These are phyloP conservation scores for Diaporthe longicolla DNA, from an alignment of 2,329 filamentous ascomycete genomes.

Conservation along the genomic window DNA sequence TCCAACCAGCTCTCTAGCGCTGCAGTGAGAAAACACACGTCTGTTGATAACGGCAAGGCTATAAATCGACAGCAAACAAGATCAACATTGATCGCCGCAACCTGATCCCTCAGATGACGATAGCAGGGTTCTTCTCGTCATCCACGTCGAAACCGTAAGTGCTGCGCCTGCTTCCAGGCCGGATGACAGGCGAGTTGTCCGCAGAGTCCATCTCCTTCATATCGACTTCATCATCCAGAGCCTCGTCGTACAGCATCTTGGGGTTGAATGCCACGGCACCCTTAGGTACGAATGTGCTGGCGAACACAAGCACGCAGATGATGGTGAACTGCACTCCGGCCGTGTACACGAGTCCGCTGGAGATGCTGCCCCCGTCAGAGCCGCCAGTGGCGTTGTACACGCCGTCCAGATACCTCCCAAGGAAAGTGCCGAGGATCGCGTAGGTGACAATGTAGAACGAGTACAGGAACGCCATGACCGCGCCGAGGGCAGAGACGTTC, in stretches of 20 bases:
- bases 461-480: conserved; percentile 67
- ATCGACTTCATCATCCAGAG: conserved; percentile 48
- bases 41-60: neutral
- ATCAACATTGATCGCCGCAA: neutral
- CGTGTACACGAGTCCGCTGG: conserved; percentile 57
- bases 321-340: conserved; percentile 64
- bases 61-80: neutral
- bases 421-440: conserved; percentile 47
- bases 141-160: neutral
- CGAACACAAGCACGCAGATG: conserved; percentile 57
- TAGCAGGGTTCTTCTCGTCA: conserved; percentile 14
- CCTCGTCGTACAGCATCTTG: conserved; percentile 56
- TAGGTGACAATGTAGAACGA: conserved; percentile 60
- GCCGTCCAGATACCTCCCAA: conserved; percentile 61
- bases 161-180: conserved; percentile 6
- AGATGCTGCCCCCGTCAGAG: conserved; percentile 50
- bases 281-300: conserved; percentile 61
- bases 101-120: neutral
- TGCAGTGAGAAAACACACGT: neutral
- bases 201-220: neutral
- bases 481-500: conserved; percentile 63
- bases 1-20: conserved; percentile 2
- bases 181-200: conserved; percentile 7
- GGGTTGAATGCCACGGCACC: conserved; percentile 61
- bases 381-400: conserved; percentile 53